Conservation (phyloP, 306 rosid genomes). For the Gastrolobium bilobum region DNA sequence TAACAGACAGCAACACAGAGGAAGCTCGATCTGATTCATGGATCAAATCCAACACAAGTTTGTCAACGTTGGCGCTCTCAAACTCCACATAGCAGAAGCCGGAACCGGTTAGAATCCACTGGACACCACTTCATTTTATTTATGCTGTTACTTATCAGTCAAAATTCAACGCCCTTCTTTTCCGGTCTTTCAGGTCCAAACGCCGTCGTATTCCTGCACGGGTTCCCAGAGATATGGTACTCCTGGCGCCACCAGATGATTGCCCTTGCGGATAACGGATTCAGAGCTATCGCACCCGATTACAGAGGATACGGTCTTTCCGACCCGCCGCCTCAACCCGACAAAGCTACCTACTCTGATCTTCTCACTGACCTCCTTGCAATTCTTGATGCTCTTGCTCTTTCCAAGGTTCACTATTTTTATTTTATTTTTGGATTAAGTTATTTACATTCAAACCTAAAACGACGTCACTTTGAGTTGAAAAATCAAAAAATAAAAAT, state of each 20-base stretch:
- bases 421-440: too few relatives aligned
- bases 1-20: background rate
- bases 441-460: too few relatives aligned
- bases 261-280: slow-evolving; percentile 67
- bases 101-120: slow-evolving; percentile 63
- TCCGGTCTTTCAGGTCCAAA: slow-evolving; percentile 57
- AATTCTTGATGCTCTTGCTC: slow-evolving; percentile 60
- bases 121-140: background rate
- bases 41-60: slow-evolving; percentile 72
- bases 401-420: slow-evolving; percentile 59
- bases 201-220: slow-evolving; percentile 78
- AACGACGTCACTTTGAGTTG: too few relatives aligned
- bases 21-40: background rate
- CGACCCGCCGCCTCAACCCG: slow-evolving; percentile 62
- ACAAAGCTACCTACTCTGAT: slow-evolving; percentile 49
- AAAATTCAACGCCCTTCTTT: background rate
- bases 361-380: slow-evolving; percentile 63
- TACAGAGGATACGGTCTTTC: slow-evolving; percentile 85
- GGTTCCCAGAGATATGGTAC: slow-evolving; percentile 96
- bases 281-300: slow-evolving; percentile 79
- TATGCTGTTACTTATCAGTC: background rate
- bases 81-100: slow-evolving; percentile 73
- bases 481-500: too few relatives aligned
- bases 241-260: slow-evolving; percentile 94
- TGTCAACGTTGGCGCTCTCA: slow-evolving; percentile 58